Conservation (phyloP, 768 basidiomycete genomes). For the Lanmaoa rubissima region DNA sequence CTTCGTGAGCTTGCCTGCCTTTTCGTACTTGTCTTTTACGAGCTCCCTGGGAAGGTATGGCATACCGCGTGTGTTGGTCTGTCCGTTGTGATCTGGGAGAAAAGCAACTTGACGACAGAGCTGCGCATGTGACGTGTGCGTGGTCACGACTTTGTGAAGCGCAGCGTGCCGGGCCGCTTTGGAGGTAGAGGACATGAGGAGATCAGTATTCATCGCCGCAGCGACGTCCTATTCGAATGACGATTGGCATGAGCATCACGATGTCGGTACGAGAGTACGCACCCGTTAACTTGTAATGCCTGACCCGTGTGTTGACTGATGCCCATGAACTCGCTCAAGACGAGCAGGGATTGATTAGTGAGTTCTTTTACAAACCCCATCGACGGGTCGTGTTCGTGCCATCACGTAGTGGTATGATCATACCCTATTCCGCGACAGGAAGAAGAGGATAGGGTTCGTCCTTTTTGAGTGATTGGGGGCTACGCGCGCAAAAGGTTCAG, state of each 20-base stretch:
- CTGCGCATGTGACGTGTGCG: conserved; percentile 94
- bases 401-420: conserved; percentile 93
- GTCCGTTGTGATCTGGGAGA: conserved; percentile 75
- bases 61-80: conserved; percentile 79
- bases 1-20: conserved; percentile 69
- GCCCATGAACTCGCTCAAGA: conserved; percentile 97
- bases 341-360: conserved; percentile 80
- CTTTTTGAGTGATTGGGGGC: conserved; percentile 94
- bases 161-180: conserved; percentile 73
- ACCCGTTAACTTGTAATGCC: conserved; percentile 88
- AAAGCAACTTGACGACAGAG: conserved; percentile 86
- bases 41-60: conserved; percentile 72
- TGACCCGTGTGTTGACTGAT: conserved; percentile 86
- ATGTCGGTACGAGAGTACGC: conserved; percentile 24
- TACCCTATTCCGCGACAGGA: conserved; percentile 87
- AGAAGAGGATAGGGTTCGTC: conserved; percentile 97
- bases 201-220: conserved; percentile 78
- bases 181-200: conserved; percentile 73
- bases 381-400: conserved; percentile 99
- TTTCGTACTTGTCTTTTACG: conserved; percentile 59
- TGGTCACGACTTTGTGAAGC: conserved; percentile 82
- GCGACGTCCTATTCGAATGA: conserved; percentile 65
- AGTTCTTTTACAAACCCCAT: conserved; percentile 96
- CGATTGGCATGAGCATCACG: background rate
- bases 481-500: conserved; percentile 29